Percentiles rank a stretch among this genome's conserved stretches.
Conservation (phyloP, 2,329 filamentous ascomycete species). For the Epichloe aotearoae region DNA sequence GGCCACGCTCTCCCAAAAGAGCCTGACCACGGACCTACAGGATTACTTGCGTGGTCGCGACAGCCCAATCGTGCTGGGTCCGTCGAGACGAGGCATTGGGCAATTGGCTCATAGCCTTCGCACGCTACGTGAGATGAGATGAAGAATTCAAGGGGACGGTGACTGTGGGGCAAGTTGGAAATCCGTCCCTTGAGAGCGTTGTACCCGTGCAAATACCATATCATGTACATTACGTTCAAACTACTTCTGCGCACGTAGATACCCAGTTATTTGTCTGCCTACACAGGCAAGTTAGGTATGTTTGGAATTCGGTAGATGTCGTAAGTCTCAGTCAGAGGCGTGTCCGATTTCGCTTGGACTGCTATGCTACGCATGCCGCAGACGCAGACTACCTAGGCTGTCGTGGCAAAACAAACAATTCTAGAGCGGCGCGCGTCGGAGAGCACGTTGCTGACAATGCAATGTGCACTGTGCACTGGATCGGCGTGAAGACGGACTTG, state of each 20-base stretch:
- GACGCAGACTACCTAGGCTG: neutral
- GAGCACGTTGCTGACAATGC: neutral
- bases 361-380: neutral
- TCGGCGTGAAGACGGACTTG: neutral
- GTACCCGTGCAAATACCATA: neutral
- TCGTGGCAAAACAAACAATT: neutral
- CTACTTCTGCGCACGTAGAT: neutral
- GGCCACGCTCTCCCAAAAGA: neutral
- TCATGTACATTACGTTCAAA: neutral
- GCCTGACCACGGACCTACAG: neutral
- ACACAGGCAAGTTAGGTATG: neutral
- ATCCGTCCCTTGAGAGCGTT: neutral
- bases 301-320: too few relatives aligned
- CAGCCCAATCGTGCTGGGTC: neutral
- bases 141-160: neutral
- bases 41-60: neutral
- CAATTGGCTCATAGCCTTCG: neutral
- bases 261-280: neutral
- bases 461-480: neutral
- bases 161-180: neutral
- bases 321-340: too few relatives aligned
- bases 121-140: neutral
- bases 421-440: neutral
- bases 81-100: neutral
- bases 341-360: neutral